phyloP scores from a whole-genome alignment of 192 early-diverging fungal species.

The Linderina pennispora region DNA sequence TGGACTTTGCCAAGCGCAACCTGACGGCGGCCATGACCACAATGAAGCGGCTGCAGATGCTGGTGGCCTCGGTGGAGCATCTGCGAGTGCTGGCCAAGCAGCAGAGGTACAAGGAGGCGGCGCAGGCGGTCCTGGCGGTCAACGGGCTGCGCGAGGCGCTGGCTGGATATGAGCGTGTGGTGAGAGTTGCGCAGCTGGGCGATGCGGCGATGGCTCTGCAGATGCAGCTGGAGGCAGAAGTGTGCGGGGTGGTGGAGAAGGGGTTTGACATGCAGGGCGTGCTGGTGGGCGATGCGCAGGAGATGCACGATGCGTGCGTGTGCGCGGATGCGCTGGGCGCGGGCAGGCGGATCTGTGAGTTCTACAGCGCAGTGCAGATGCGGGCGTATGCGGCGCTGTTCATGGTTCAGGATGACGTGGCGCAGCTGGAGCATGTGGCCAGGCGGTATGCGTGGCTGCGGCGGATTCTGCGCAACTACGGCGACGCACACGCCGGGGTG shows the following conservation, averaged over 20 bases:
- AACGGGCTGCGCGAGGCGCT: conserved; percentile 74
- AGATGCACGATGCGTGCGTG: conserved; percentile 70
- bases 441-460: conserved; percentile 92
- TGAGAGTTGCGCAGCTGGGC: conserved; percentile 65
- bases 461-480: conserved; percentile 77
- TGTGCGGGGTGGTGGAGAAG: conserved; percentile 68
- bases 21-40: conserved; percentile 74
- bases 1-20: conserved; percentile 93
- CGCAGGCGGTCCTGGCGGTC: conserved; percentile 75
- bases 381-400: conserved; percentile 79
- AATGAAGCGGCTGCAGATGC: conserved; percentile 82
- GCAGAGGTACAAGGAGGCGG: conserved; percentile 73
- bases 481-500: conserved; percentile 78
- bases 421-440: conserved; percentile 78
- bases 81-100: conserved; percentile 57
- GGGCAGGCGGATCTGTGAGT: conserved; percentile 49
- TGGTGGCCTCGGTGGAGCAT: conserved; percentile 72
- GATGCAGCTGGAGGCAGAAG: conserved; percentile 53
- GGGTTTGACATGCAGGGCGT: conserved; percentile 64
- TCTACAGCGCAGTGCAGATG: conserved; percentile 80
- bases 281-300: conserved; percentile 43
- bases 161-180: conserved; percentile 63
- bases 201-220: conserved; percentile 59
- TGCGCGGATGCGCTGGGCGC: conserved; percentile 68
- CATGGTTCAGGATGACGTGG: conserved; percentile 61